A percentile compares a stretch with the other conserved stretches of the same genome.
These are phyloP conservation scores for Colletotrichum noveboracense DNA, from an alignment of 2,329 filamentous ascomycete genomes.

Conservation along the genomic window DNA sequence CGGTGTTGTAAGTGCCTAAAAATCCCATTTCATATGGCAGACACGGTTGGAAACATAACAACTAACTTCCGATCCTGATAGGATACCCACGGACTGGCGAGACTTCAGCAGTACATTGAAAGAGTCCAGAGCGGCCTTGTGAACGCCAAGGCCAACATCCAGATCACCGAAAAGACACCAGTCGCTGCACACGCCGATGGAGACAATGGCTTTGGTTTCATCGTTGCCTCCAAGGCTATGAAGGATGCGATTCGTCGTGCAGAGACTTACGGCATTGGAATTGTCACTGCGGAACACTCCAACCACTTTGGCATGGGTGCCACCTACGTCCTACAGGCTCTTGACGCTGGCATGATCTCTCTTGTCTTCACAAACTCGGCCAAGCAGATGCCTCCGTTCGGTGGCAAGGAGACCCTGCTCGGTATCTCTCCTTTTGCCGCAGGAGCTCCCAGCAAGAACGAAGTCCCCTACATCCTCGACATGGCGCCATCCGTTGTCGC, in stretches of 20 bases:
- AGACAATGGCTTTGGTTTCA: slow-evolving; percentile 77
- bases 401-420: slow-evolving; percentile 70
- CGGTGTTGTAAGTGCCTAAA: slow-evolving; percentile 56
- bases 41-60: neutral
- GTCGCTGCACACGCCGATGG: slow-evolving; percentile 73
- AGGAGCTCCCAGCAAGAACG: slow-evolving; percentile 68
- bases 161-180: slow-evolving; percentile 67
- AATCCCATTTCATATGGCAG: no score
- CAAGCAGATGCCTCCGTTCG: slow-evolving; percentile 74
- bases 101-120: slow-evolving; percentile 77
- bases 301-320: slow-evolving; percentile 87
- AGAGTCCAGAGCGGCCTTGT: slow-evolving; percentile 74
- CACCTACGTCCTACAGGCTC: slow-evolving; percentile 78
- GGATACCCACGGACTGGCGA: slow-evolving; percentile 76
- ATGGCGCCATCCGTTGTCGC: slow-evolving; percentile 75
- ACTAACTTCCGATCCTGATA: neutral
- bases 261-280: slow-evolving; percentile 69
- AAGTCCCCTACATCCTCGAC: slow-evolving; percentile 71
- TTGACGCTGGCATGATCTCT: slow-evolving; percentile 73
- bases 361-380: slow-evolving; percentile 75
- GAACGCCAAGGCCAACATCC: slow-evolving; percentile 63
- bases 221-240: slow-evolving; percentile 72
- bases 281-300: slow-evolving; percentile 76
- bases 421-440: slow-evolving; percentile 78
- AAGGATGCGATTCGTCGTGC: slow-evolving; percentile 70